These are phyloP conservation scores for Penicillium verhagenii DNA, from an alignment of 495 filamentous ascomycete genomes.

Conservation along the genomic window DNA sequence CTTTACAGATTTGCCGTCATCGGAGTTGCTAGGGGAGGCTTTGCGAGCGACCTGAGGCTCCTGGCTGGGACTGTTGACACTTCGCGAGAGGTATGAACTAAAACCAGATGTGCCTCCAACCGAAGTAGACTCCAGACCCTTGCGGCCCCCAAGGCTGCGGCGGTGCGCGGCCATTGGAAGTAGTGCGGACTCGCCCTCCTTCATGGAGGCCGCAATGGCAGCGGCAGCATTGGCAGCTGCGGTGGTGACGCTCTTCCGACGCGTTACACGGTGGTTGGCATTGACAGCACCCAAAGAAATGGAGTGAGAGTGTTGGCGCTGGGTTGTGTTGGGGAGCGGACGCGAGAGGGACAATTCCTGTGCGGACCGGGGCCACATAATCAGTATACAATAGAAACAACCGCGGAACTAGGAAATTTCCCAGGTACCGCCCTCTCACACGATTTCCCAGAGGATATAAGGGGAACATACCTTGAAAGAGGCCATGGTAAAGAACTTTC, in stretches of 20 bases:
- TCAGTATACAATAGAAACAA: constrained; percentile 15
- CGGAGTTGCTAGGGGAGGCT: constrained; percentile 43
- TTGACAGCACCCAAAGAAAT: constrained; percentile 77
- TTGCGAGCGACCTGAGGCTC: constrained; percentile 52
- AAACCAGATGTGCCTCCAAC: constrained; percentile 37
- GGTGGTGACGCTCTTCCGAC: constrained; percentile 89
- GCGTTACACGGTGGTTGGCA: constrained; percentile 78
- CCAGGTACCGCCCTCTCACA: background rate
- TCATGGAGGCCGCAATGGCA: constrained; percentile 70
- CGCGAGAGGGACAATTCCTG: constrained; percentile 50
- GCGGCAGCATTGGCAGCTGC: constrained; percentile 72
- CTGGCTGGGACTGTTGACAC: constrained; percentile 54
- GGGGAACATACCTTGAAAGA: constrained; percentile 48
- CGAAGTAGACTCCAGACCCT: constrained; percentile 46
- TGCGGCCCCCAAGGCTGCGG: constrained; percentile 46
- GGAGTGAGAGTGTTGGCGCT: constrained; percentile 79
- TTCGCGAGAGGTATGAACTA: constrained; percentile 44
- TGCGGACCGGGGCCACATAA: constrained; percentile 14
- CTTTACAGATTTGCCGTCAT: constrained; percentile 58
- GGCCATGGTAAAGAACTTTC: constrained; percentile 40
- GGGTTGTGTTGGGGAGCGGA: constrained; percentile 48
- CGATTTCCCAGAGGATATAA: background rate
- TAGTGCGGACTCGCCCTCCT: constrained; percentile 54
- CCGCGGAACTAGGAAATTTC: background rate
- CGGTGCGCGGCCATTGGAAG: constrained; percentile 42